Conservation (phyloP, 495 filamentous ascomycete species). For the Xylaria telfairii region DNA sequence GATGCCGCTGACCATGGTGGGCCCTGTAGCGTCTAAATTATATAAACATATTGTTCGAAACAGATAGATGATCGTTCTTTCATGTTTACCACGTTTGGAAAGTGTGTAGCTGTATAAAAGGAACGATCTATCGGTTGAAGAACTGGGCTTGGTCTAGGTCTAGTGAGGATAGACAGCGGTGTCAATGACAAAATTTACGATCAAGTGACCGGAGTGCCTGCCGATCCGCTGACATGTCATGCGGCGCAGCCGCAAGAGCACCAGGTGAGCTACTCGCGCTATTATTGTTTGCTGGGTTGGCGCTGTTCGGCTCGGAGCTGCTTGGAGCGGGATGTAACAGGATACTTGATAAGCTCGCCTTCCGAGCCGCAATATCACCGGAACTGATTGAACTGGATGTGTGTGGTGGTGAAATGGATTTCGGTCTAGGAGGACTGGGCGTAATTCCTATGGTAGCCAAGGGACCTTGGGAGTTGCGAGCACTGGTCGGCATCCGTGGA, state of each 20-base stretch:
- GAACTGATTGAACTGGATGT: slow-evolving; percentile 33
- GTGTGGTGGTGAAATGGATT: slow-evolving; percentile 44
- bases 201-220: slow-evolving; percentile 71
- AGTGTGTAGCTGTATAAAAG: background rate
- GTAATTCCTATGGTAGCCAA: slow-evolving; percentile 36
- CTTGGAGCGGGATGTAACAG: slow-evolving; percentile 41
- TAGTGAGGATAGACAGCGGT: background rate
- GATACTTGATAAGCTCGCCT: slow-evolving; percentile 47
- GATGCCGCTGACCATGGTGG: slow-evolving; percentile 26
- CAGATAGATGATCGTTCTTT: background rate
- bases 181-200: slow-evolving; percentile 48
- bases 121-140: background rate
- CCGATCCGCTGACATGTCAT: slow-evolving; percentile 66
- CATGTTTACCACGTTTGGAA: background rate
- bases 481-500: slow-evolving; percentile 34
- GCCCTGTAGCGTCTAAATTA: slow-evolving; percentile 1
- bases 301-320: slow-evolving; percentile 49
- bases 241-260: slow-evolving; percentile 34
- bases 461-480: slow-evolving; percentile 39
- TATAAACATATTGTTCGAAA: background rate
- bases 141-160: background rate
- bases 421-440: slow-evolving; percentile 38
- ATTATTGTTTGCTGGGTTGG: slow-evolving; percentile 41
- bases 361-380: slow-evolving; percentile 32
- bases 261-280: slow-evolving; percentile 46